Percentiles rank a stretch among this genome's conserved stretches.
phyloP scores from a whole-genome alignment of 257 asterid species.

The Petunia axillaris region DNA sequence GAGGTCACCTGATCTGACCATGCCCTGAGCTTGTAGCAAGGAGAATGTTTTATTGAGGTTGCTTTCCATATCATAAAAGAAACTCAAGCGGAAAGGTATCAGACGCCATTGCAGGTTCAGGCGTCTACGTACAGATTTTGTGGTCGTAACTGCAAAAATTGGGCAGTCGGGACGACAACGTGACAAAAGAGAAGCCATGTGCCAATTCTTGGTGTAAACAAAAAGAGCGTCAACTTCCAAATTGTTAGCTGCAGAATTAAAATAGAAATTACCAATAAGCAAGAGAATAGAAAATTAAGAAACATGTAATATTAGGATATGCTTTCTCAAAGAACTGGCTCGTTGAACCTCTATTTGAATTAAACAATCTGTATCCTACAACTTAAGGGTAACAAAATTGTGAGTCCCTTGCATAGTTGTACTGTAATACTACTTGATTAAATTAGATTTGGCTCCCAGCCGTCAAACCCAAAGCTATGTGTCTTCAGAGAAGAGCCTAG shows the following conservation, averaged over 20 bases:
- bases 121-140: slow-evolving; percentile 86
- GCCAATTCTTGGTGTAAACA: slow-evolving; percentile 85
- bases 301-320: too few species aligned
- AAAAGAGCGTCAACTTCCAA: slow-evolving; percentile 92
- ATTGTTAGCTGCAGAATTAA: slow-evolving; percentile 73
- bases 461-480: too few species aligned
- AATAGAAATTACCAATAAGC: slow-evolving; percentile 26
- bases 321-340: too few species aligned
- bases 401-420: too few species aligned
- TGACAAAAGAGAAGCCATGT: slow-evolving; percentile 96
- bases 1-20: slow-evolving; percentile 91
- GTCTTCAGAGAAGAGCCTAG: too few species aligned
- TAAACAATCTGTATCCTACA: too few species aligned
- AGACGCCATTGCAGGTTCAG: slow-evolving; percentile 97
- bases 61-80: slow-evolving; percentile 93
- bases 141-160: slow-evolving; percentile 81
- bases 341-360: too few species aligned
- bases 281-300: neutral
- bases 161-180: slow-evolving; percentile 99
- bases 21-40: slow-evolving; percentile 89
- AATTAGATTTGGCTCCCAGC: too few species aligned
- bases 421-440: too few species aligned
- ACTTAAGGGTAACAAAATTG: too few species aligned
- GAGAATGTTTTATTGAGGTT: slow-evolving; percentile 90
- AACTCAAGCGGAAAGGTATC: slow-evolving; percentile 88